Base-by-base conservation (phyloP, 768 basidiomycete genomes). In the Pholiota microspora region DNA sequence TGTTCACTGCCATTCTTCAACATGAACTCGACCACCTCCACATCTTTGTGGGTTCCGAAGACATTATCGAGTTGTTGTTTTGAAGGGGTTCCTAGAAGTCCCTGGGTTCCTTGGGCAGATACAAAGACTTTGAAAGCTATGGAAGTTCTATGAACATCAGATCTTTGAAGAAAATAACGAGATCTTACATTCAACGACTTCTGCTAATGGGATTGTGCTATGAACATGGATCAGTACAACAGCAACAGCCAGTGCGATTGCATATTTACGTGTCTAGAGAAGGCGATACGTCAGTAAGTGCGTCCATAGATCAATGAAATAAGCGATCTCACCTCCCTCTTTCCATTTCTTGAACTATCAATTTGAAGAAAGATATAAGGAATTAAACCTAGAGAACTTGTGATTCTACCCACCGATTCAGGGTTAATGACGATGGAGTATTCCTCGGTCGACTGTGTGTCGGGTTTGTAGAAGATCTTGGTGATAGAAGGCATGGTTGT, bases 391-490 rank as follows among this genome's bases (percentile, higher is more conserved):
- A 21, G 3, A 34, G 34, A 45, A 45, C 36, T 40, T 49, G 23
- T n/a, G 21, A 46, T 35, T 16, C 23, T 25, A 61, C 78, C 18
- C 59, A 92, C 91, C 81, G 84, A 80, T 51, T 65, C 73, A 2
- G 76, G 75, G 66, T 89, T 80, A 38, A 92, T 84, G 59, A 92
- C 77, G 67, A 87, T 70, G 54, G 78, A 80, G 73, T 71, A 94
- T 71, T 91, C 88, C 51, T 90, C 83, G 18, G 84, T 85, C 7
- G 84, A 82, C 60, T 86, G 81, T 51, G 80, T 67, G 63, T 86
- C 83, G 28, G 90, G 86, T 72, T 90, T 89, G 79, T 89, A 94
- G 60, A 92, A 73, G 65, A 93, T 79, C 74, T 88, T 85, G 52
- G 82, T 81, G 56, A 88, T 62, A 36, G 69, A 59, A 60, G 81